phyloP scores from a whole-genome alignment of 768 basidiomycete species.

The Hericium rajendrae region DNA sequence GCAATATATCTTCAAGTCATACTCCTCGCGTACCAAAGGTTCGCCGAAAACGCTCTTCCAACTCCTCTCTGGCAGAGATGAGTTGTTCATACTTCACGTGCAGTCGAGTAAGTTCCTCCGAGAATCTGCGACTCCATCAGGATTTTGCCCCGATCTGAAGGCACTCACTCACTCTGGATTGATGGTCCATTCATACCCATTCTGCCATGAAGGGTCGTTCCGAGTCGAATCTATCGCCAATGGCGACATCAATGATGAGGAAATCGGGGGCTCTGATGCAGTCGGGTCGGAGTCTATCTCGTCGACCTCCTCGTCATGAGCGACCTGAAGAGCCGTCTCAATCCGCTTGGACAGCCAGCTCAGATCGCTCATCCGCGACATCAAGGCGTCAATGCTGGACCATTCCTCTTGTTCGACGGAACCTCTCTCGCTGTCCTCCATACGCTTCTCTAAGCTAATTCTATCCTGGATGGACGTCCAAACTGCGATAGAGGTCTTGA shows the following conservation, averaged over 20 bases:
- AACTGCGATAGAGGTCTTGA: conserved; percentile 49
- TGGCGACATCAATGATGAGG: conserved; percentile 9
- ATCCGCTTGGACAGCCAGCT: conserved; percentile 48
- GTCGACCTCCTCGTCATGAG: not conserved
- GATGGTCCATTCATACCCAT: conserved; percentile 42
- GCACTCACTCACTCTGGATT: conserved; percentile 46
- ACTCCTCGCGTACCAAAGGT: conserved; percentile 36
- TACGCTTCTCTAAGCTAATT: conserved; percentile 44
- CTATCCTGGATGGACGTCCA: conserved; percentile 48
- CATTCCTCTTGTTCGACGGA: conserved; percentile 32
- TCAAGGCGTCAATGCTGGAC: conserved; percentile 43
- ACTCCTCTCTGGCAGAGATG: conserved; percentile 32
- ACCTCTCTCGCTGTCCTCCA: conserved; percentile 31
- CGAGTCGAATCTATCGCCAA: not conserved
- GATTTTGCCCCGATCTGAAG: not conserved
- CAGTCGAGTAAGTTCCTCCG: conserved; percentile 37
- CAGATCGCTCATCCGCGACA: conserved; percentile 44
- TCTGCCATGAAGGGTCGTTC: conserved; percentile 20
- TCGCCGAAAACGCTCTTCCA: conserved; percentile 46
- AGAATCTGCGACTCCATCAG: conserved; percentile 39
- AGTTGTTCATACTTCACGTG: conserved; percentile 40
- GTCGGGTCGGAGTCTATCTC: conserved; percentile 7
- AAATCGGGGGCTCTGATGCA: conserved; percentile 3
- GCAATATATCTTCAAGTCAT: too few relatives aligned
- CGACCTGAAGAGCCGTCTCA: conserved; percentile 23